Evolutionary conservation across 139 green algal species (phyloP).

Genomic region (Penium margaritaceum): DNA sequence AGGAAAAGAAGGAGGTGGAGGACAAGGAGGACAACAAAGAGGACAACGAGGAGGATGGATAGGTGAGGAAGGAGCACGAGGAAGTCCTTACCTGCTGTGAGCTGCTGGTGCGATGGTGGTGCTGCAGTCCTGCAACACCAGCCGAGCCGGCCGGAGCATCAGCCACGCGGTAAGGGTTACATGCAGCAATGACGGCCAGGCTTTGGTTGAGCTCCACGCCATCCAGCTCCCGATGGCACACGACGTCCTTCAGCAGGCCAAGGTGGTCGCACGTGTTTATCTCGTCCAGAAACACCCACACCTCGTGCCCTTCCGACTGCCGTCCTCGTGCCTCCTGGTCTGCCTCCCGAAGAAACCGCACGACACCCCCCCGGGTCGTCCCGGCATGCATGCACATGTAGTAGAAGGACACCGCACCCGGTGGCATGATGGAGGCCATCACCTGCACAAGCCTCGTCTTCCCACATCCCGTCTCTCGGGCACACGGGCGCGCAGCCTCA

Average conservation of each 20-base stretch:
- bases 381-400: slow-evolving; percentile 42
- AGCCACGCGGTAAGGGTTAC: slow-evolving; percentile 49
- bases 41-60: no score
- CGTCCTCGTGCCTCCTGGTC: background rate
- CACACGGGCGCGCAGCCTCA: slow-evolving; percentile 11
- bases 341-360: slow-evolving; percentile 10
- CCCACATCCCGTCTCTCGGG: slow-evolving; percentile 31
- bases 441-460: slow-evolving; percentile 44
- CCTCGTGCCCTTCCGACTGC: no score
- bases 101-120: no score
- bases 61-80: no score
- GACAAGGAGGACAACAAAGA: no score
- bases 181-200: slow-evolving; percentile 31
- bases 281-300: slow-evolving; percentile 42
- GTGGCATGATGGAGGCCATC: slow-evolving; percentile 34
- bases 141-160: no score
- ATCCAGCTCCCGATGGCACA: slow-evolving; percentile 19
- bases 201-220: background rate
- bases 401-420: slow-evolving; percentile 4
- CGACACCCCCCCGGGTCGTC: slow-evolving; percentile 19
- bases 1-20: no score
- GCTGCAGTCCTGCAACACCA: no score
- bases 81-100: no score
- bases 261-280: slow-evolving; percentile 42
- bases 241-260: slow-evolving; percentile 21